These are phyloP conservation scores for Kregervanrija delftensis DNA, from an alignment of 805 yeast species.

Conservation along the genomic window DNA sequence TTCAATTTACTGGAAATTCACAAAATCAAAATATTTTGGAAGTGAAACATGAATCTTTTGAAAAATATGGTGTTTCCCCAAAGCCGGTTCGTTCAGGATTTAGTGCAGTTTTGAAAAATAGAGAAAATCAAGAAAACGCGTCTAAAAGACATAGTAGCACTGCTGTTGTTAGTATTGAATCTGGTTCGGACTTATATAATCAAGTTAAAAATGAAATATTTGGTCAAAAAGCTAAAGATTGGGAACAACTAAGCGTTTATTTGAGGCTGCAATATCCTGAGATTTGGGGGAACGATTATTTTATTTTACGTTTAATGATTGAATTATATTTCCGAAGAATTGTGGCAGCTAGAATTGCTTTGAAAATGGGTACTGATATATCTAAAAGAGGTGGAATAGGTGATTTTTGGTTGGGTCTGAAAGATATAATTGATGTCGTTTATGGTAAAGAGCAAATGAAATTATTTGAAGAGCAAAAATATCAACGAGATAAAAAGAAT, in stretches of 20 bases:
- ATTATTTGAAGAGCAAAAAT: slow-evolving; percentile 17
- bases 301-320: slow-evolving; percentile 20
- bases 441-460: slow-evolving; percentile 30
- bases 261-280: slow-evolving; percentile 14
- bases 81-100: neutral
- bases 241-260: slow-evolving; percentile 12
- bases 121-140: neutral
- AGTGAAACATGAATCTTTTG: slow-evolving; percentile 1
- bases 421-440: slow-evolving; percentile 49
- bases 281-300: slow-evolving; percentile 18
- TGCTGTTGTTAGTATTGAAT: slow-evolving; percentile 23
- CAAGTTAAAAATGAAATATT: slow-evolving; percentile 15
- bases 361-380: slow-evolving; percentile 19
- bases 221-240: slow-evolving; percentile 7
- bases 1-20: neutral
- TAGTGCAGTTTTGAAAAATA: neutral
- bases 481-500: no score
- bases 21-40: neutral
- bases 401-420: slow-evolving; percentile 32
- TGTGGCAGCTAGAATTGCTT: slow-evolving; percentile 24
- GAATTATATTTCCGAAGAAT: slow-evolving; percentile 28
- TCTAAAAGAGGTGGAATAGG: slow-evolving; percentile 13
- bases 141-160: slow-evolving; percentile 15
- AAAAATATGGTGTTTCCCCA: slow-evolving; percentile 4
- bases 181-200: slow-evolving; percentile 20